Evolutionary conservation across 2,329 filamentous ascomycete genomes (phyloP).

Genomic region (Onygenales sp.): DNA sequence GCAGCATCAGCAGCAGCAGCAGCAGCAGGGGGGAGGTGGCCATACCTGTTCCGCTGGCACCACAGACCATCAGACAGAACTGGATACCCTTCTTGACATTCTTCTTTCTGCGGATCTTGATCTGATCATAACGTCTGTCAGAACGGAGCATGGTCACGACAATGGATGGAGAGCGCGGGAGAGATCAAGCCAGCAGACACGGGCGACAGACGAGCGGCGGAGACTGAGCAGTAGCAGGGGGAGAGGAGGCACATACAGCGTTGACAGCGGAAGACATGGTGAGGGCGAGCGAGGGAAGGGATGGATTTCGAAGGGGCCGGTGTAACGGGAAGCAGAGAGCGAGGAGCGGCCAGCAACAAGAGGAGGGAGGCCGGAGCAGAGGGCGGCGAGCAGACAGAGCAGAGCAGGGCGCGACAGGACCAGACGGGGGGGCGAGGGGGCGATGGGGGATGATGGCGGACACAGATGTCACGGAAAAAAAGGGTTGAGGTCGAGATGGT

Average conservation of each 20-base stretch:
- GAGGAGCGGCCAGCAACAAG: conserved; percentile 8
- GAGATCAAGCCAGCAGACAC: not conserved
- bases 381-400: conserved; percentile 13
- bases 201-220: not conserved
- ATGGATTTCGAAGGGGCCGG: conserved; percentile 1
- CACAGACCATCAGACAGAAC: conserved; percentile 99
- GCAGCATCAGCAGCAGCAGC: conserved; percentile 9
- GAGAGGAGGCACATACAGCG: conserved; percentile 34
- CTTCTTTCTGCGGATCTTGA: conserved; percentile 99
- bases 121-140: conserved; percentile 38
- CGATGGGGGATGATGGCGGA: conserved; percentile 6
- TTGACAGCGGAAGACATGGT: conserved; percentile 25
- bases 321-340: conserved; percentile 11
- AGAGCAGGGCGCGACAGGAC: conserved; percentile 15
- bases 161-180: not conserved
- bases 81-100: conserved; percentile 99
- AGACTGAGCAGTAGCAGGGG: not conserved
- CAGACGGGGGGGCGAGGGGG: conserved; percentile 8
- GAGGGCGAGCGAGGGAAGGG: not conserved
- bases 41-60: conserved; percentile 92
- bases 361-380: conserved; percentile 12
- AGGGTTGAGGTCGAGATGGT: conserved; percentile 1
- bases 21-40: conserved; percentile 18
- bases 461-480: conserved; percentile 7
- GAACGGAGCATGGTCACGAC: conserved; percentile 5